Evolutionary conservation across 2,329 filamentous ascomycete genomes (phyloP).

Genomic region (Colletotrichum tamarilloi): DNA sequence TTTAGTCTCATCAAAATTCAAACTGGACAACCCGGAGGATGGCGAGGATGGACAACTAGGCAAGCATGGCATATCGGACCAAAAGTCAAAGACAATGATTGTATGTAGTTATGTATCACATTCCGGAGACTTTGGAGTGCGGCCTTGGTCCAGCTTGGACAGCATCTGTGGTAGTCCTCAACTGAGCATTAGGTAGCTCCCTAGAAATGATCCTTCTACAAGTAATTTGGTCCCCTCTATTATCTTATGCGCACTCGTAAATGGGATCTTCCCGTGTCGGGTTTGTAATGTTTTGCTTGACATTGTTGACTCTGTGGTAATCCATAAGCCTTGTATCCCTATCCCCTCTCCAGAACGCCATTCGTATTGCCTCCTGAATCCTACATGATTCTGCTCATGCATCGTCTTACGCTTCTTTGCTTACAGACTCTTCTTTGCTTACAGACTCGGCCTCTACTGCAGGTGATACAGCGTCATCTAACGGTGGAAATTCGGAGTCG

Average conservation of each 20-base stretch:
- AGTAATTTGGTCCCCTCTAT: neutral
- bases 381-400: neutral
- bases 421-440: slow-evolving; percentile 2
- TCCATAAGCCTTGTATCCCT: neutral
- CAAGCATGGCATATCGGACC: slow-evolving; percentile 32
- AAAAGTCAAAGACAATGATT: slow-evolving; percentile 31
- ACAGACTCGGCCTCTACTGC: neutral
- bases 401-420: slow-evolving; percentile 3
- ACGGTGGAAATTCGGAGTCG: slow-evolving; percentile 48
- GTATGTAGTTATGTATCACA: slow-evolving; percentile 35
- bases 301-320: neutral
- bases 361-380: neutral
- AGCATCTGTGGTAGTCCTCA: slow-evolving; percentile 33
- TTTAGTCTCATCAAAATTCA: slow-evolving; percentile 3
- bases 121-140: slow-evolving; percentile 30
- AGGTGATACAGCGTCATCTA: slow-evolving; percentile 37
- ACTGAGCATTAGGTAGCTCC: slow-evolving; percentile 33
- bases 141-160: slow-evolving; percentile 29
- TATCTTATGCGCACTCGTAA: neutral
- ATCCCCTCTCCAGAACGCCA: slow-evolving; percentile 8
- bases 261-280: neutral
- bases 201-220: slow-evolving; percentile 4
- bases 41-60: neutral
- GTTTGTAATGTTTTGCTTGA: neutral
- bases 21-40: neutral